These are phyloP conservation scores for Sporothrix phasma DNA, from an alignment of 2,329 filamentous ascomycete species.

Conservation along the genomic window DNA sequence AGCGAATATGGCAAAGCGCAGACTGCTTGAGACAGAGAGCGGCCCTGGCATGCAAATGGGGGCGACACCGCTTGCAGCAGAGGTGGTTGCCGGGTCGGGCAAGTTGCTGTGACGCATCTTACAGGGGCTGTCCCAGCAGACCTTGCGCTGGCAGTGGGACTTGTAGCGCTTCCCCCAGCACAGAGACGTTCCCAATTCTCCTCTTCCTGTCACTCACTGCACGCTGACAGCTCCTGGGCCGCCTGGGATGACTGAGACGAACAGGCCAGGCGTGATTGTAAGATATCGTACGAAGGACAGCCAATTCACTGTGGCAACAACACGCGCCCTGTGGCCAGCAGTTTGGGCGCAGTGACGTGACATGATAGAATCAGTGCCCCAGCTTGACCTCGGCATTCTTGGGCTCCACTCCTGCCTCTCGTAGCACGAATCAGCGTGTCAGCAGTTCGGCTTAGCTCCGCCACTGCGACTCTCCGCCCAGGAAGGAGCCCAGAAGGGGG, in stretches of 20 bases:
- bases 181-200: not conserved
- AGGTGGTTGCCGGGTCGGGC: conserved; percentile 2
- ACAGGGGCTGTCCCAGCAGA: not conserved
- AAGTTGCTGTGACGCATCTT: not conserved
- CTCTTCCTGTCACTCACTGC: not conserved
- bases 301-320: not conserved
- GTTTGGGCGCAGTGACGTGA: conserved; percentile 10
- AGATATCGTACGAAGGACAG: too few relatives aligned
- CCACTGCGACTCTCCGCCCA: not conserved
- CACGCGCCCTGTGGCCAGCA: not conserved
- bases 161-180: not conserved
- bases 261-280: not conserved
- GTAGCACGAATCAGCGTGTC: conserved; percentile 34
- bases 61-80: not conserved
- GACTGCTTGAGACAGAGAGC: not conserved
- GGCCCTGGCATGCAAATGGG: not conserved
- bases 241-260: not conserved
- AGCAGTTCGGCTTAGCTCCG: conserved; percentile 28
- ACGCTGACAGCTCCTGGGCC: not conserved
- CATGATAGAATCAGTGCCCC: not conserved
- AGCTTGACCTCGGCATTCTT: conserved; percentile 30
- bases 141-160: not conserved
- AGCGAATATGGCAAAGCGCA: not conserved
- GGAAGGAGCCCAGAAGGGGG: not conserved
- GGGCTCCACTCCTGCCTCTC: not conserved